These are phyloP conservation scores for Chamaecyparis obtusa DNA, from an alignment of 75 land plant genomes.

Conservation along the genomic window DNA sequence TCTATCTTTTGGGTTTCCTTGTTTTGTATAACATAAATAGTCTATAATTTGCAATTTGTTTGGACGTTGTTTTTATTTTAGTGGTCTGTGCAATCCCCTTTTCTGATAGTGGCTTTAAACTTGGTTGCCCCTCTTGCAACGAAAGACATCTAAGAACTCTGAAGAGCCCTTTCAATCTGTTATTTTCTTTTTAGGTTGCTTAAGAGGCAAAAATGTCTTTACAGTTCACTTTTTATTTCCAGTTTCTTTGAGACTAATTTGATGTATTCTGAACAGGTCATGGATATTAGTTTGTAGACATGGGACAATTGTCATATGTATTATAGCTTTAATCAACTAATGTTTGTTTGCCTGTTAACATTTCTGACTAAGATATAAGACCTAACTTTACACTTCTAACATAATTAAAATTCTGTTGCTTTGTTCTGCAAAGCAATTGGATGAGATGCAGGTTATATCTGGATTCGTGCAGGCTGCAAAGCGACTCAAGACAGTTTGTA, in stretches of 20 bases:
- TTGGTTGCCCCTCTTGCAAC: background rate
- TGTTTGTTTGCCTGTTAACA: background rate
- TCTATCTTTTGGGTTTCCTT: background rate
- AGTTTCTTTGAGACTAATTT: background rate
- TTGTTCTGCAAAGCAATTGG: slow-evolving; percentile 32
- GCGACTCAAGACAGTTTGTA: slow-evolving; percentile 33
- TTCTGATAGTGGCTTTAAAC: background rate
- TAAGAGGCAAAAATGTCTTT: background rate
- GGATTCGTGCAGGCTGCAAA: slow-evolving; percentile 56
- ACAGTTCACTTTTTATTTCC: background rate
- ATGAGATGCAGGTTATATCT: slow-evolving; percentile 46
- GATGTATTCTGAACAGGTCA: background rate
- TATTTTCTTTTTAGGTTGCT: background rate
- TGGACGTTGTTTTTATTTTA: background rate
- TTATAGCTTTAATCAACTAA: slow-evolving; percentile 1
- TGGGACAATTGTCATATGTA: background rate
- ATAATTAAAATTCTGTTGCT: slow-evolving; percentile 5
- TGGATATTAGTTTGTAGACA: background rate
- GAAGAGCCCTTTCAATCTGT: background rate
- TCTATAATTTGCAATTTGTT: background rate
- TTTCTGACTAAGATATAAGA: background rate
- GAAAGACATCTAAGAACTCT: background rate
- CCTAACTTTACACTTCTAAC: background rate
- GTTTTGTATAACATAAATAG: background rate
- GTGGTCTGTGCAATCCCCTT: background rate